Evolutionary conservation across 345 rosid genomes (phyloP), one percentile per base, ranked within the genome.

Genomic region (Reutealis trisperma): DNA sequence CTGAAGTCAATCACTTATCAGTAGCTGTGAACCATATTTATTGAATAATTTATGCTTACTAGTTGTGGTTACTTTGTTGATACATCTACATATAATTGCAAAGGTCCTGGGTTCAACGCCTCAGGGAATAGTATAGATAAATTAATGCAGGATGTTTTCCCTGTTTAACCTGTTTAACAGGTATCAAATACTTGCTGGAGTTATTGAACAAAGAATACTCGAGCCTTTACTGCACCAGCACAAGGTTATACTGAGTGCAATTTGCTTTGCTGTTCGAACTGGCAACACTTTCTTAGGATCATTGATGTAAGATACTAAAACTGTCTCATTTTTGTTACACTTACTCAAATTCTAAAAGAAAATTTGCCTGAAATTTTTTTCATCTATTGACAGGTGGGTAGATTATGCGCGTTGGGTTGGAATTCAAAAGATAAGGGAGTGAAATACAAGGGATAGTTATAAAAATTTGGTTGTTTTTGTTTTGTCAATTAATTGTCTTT

Each of bases 261-360:
- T 88, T 52, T 93, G 96, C 86, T 96, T 96, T 27, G 98, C 94
- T 22, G 93, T 92, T 78, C 87, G 99, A 85, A 96, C 99, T 1
- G 98, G 99, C 87, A 93, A 96, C 90, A 96, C 99, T 0, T 93
- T 77, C 88, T 78, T 96, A 85, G 98, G 99, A 72, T 96, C 99
- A 52, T 82, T 92, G 81, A 79, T 96, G 98, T 96, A 87, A 90
- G 99, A 75, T 82, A 54, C 14, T 76, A 34, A 30, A 60, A 1
- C 55, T 27, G 14, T 55, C 34, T 42, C 74, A 24, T 66, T 8
- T 52, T 34, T 69, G 19, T 62, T 45, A n/a, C 32, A 60, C 77
- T 62, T 73, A 24, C 68, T 58, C 41, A 21, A 49, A 24, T 12
- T 68, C 42, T 24, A 14, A 24, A 70, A 30, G 8, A 27, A 19